Conservation (phyloP, 2,329 filamentous ascomycete species). For the Raffaelea ambrosiae region DNA sequence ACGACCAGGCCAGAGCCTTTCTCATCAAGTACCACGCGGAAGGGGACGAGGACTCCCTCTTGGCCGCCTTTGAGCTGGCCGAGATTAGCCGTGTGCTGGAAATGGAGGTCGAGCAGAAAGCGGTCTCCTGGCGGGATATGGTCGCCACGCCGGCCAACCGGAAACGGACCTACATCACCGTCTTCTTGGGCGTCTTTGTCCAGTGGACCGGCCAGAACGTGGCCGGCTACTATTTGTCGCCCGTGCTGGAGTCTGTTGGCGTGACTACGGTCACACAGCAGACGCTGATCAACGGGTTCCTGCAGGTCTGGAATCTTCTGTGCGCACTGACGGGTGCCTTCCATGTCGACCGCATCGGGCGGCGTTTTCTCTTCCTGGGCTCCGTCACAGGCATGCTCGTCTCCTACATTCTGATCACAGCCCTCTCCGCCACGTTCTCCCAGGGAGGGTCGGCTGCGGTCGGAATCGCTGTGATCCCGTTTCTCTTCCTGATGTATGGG, state of each 20-base stretch:
- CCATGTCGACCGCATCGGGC: slow-evolving; percentile 21
- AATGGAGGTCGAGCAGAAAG: neutral
- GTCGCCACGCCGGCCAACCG: slow-evolving; percentile 18
- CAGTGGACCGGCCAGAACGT: slow-evolving; percentile 5
- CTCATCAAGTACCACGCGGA: slow-evolving; percentile 23
- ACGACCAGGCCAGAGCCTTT: slow-evolving; percentile 13
- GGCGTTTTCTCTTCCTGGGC: slow-evolving; percentile 13
- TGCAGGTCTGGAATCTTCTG: slow-evolving; percentile 14
- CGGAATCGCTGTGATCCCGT: neutral
- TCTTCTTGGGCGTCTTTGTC: slow-evolving; percentile 4
- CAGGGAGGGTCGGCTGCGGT: neutral
- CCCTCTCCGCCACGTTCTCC: neutral
- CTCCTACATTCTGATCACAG: neutral
- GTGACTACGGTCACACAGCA: slow-evolving; percentile 1
- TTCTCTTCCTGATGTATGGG: neutral
- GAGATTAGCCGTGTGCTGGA: slow-evolving; percentile 5
- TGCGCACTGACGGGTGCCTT: neutral
- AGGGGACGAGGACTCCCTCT: slow-evolving; percentile 24
- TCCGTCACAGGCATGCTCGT: slow-evolving; percentile 17
- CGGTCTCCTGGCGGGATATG: slow-evolving; percentile 22
- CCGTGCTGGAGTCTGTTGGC: slow-evolving; percentile 6
- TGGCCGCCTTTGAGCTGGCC: slow-evolving; percentile 41
- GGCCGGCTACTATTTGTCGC: slow-evolving; percentile 5
- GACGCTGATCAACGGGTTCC: slow-evolving; percentile 5
- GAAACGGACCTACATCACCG: slow-evolving; percentile 6